Conservation (phyloP, 306 rosid species). For the Begonia masoniana region DNA sequence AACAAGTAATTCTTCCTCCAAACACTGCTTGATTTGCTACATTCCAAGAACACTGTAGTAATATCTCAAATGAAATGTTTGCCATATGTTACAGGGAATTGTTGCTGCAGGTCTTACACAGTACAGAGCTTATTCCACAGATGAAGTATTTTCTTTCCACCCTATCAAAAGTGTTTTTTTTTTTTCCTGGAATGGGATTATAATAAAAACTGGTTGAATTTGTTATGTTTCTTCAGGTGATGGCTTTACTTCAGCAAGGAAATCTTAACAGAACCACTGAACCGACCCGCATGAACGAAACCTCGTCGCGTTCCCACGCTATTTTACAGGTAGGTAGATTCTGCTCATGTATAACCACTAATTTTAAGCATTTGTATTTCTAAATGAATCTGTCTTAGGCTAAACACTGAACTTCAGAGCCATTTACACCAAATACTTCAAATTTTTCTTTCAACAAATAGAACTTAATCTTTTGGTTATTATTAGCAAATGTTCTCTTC, state of each 20-base stretch:
- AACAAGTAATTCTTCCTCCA: constrained; percentile 40
- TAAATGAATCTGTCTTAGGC: too few relatives aligned
- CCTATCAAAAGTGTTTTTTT: background rate
- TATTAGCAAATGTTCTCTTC: too few relatives aligned
- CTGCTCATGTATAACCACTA: too few relatives aligned
- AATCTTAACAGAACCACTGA: constrained; percentile 88
- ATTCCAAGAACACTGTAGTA: background rate
- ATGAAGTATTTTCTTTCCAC: constrained; percentile 49
- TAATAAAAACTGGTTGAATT: constrained; percentile 4
- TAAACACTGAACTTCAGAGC: too few relatives aligned
- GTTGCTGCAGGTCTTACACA: constrained; percentile 94
- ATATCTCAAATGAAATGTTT: background rate
- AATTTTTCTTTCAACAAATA: too few relatives aligned
- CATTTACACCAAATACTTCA: too few relatives aligned
- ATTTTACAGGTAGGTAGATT: constrained; percentile 59
- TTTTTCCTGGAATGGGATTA: constrained; percentile 4
- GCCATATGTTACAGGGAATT: constrained; percentile 47
- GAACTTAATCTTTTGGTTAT: too few relatives aligned
- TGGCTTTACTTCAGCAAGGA: constrained; percentile 94
- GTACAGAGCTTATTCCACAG: constrained; percentile 90
- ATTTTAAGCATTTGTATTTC: too few relatives aligned
- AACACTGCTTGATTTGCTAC: background rate
- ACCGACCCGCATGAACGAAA: constrained; percentile 89
- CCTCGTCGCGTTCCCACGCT: constrained; percentile 97
- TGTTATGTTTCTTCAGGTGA: constrained; percentile 48